phyloP scores from a whole-genome alignment of 148 eudicot species.

The Heliamphora exappendiculata region DNA sequence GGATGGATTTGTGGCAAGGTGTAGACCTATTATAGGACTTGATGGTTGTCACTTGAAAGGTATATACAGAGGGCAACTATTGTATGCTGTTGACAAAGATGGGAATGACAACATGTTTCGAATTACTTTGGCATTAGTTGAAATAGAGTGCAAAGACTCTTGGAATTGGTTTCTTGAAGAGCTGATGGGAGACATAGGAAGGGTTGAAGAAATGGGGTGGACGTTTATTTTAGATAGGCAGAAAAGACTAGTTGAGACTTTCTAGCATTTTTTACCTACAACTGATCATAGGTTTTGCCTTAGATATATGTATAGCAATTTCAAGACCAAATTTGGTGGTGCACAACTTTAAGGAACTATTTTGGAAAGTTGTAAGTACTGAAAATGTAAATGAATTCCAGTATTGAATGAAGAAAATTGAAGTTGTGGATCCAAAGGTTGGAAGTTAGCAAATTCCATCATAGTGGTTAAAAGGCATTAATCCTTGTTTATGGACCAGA shows the following conservation, averaged over 20 bases:
- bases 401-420: neutral
- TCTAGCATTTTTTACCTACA: neutral
- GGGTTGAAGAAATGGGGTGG: neutral
- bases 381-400: neutral
- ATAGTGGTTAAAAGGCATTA: neutral
- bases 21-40: too few species aligned
- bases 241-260: neutral
- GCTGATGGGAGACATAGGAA: too few species aligned
- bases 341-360: neutral
- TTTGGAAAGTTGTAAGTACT: neutral
- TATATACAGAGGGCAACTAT: too few species aligned
- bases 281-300: neutral
- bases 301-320: neutral
- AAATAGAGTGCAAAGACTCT: too few species aligned
- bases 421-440: neutral
- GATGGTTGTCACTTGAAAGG: too few species aligned
- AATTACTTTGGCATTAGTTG: too few species aligned
- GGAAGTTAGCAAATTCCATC: neutral
- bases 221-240: neutral
- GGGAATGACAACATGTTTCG: too few species aligned
- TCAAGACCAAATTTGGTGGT: neutral
- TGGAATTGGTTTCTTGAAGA: too few species aligned
- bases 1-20: too few species aligned
- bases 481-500: neutral
- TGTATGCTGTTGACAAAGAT: too few species aligned